These are phyloP conservation scores for Gnaphalium uliginosum DNA, from an alignment of 129 eudicot species.

Conservation along the genomic window DNA sequence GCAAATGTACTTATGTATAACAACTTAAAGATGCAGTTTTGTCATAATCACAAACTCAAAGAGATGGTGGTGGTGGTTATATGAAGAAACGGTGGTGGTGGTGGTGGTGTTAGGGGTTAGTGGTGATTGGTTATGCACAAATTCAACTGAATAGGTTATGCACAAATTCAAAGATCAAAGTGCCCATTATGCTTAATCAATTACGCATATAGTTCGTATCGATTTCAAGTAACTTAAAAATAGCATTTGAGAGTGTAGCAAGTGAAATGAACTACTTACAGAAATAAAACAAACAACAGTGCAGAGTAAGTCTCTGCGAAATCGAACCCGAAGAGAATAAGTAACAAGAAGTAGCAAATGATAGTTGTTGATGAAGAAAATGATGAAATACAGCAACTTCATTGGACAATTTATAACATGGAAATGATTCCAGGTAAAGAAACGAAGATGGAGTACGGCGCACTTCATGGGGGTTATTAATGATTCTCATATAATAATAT, in stretches of 20 bases:
- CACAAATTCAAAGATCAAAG: background rate
- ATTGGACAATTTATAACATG: constrained; percentile 35
- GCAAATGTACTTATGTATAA: no score
- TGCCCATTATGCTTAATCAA: background rate
- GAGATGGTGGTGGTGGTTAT: no score
- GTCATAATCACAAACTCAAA: no score
- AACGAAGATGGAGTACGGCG: constrained; percentile 60
- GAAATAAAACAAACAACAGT: background rate
- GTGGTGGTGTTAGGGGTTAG: no score
- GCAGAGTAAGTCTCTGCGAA: constrained; percentile 25
- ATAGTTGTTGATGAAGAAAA: background rate
- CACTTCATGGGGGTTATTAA: constrained; percentile 54
- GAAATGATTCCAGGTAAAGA: constrained; percentile 38
- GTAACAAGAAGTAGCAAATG: constrained; percentile 6
- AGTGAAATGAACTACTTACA: constrained; percentile 15
- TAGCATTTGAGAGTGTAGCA: background rate
- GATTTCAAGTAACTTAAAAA: background rate
- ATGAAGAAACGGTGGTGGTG: no score
- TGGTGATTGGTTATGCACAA: no score
- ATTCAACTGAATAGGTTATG: background rate
- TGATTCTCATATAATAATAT: constrained; percentile 8
- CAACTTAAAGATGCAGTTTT: no score
- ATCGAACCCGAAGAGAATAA: constrained; percentile 24
- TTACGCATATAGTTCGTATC: background rate
- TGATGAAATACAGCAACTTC: constrained; percentile 29